Base-by-base conservation (phyloP, 352 stramenopile species). In the Phytopythium mirpurense region DNA sequence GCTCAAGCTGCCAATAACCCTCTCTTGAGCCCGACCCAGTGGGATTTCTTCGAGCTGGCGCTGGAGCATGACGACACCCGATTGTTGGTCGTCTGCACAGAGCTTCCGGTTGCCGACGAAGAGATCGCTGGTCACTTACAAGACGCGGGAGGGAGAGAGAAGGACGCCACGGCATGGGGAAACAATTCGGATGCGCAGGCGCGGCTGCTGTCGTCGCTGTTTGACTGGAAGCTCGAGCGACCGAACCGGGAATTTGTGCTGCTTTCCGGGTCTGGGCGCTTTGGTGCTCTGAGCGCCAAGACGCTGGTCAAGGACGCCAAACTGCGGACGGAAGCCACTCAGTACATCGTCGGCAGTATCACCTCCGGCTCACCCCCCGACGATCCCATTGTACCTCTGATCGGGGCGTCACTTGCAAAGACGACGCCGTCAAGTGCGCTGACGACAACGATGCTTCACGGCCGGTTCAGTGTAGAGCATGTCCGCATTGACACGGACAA, bases 191-290 rank as follows among this genome's bases (percentile, higher is more conserved):
- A 53, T 16, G 61, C 63, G 0, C 80, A 86, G 34, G 48, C 67
- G 44, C 69, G 78, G 1, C 51, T 90, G 5, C 52, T 90, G 5
- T 63, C 55, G 1, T 31, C 81, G 11, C 41, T 90, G 5, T 88
- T 88, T 32, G 75, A 88, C n/a, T 90, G 80, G 80, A 88, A 86
- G 37, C 46, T 90, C 16, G 62, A 81, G 40, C 63, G 71, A 18
- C 57, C 69, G 23, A 72, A 57, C 2, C 68, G 78, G 0, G 35
- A 85, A 10, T 74, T 76, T 41, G 18, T 83, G 10, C 31, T 88
- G 11, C 53, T 90, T 4, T 57, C 62, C 29, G 78, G 80, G 2
- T 67, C 71, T 3, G 71, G 59, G 36, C 57, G 63, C 19, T 59
- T 70, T 0, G 57, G 66, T 0, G 82, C 69, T 29, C 60, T 67